phyloP scores from a whole-genome alignment of 345 rosid species.

The Populus euphratica region DNA sequence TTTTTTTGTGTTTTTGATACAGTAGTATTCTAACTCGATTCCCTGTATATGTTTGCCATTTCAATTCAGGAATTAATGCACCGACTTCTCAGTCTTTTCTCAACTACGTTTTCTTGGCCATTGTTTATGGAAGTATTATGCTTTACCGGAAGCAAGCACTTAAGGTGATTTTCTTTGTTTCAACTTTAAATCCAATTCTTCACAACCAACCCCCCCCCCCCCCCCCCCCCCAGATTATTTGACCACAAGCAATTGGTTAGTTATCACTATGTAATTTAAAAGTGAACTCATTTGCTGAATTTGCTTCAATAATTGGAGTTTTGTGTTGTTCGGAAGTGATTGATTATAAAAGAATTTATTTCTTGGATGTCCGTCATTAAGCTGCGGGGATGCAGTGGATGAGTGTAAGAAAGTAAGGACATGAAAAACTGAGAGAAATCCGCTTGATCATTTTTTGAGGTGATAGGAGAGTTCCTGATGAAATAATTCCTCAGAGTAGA shows the following conservation, averaged over 20 bases:
- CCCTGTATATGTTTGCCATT: neutral
- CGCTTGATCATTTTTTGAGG: neutral
- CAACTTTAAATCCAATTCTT: neutral
- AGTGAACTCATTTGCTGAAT: neutral
- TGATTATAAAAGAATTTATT: neutral
- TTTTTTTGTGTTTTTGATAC: neutral
- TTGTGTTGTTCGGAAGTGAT: neutral
- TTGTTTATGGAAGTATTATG: conserved; percentile 40
- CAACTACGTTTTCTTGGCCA: conserved; percentile 41
- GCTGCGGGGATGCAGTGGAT: neutral
- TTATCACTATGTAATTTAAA: neutral
- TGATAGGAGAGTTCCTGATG: neutral
- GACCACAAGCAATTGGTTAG: neutral
- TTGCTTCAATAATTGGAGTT: neutral
- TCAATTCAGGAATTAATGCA: conserved; percentile 39
- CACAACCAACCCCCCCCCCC: neutral
- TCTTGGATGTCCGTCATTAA: neutral
- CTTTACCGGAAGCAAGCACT: conserved; percentile 31
- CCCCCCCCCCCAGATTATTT: neutral
- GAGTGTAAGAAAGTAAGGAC: neutral
- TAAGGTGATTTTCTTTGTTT: conserved; percentile 28
- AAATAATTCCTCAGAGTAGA: neutral
- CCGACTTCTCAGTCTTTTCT: conserved; percentile 52
- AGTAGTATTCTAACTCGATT: neutral
- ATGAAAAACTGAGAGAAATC: neutral